These are phyloP conservation scores for Termitomyces eurrhizus DNA, from an alignment of 768 basidiomycete genomes.

Conservation along the genomic window DNA sequence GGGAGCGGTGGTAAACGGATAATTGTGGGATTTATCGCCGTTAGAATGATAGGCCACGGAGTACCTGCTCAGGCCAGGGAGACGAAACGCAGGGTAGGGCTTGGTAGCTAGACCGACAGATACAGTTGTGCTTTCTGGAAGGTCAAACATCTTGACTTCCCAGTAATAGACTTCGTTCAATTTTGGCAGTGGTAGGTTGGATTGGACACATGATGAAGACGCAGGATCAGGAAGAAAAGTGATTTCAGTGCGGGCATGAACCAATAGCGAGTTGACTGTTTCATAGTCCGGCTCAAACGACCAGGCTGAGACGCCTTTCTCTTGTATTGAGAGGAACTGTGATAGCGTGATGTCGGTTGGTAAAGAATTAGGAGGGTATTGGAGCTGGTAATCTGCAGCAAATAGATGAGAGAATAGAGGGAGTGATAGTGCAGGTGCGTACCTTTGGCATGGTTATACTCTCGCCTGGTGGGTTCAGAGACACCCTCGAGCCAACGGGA, in stretches of 20 bases:
- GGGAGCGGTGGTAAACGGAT: conserved; percentile 83
- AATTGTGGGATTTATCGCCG: conserved; percentile 97
- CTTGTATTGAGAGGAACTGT: conserved; percentile 98
- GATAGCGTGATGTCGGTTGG: conserved; percentile 98
- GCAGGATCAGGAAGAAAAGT: conserved; percentile 97
- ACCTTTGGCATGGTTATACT: conserved; percentile 90
- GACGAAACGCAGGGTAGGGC: conserved; percentile 91
- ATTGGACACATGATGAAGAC: conserved; percentile 92
- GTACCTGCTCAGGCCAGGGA: conserved; percentile 81
- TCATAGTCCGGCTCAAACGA: conserved; percentile 99
- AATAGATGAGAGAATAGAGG: conserved; percentile 5
- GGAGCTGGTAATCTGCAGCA: conserved; percentile 67
- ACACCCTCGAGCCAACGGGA: conserved; percentile 89
- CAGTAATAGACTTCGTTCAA: conserved; percentile 99
- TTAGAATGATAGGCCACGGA: conserved; percentile 95
- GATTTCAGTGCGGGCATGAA: conserved; percentile 94
- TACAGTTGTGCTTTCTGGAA: conserved; percentile 82
- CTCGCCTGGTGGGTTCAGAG: conserved; percentile 56
- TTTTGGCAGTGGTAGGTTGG: conserved; percentile 94
- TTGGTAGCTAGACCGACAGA: conserved; percentile 94
- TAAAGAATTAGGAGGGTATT: conserved; percentile 93
- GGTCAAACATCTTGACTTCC: conserved; percentile 99
- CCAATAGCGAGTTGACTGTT: conserved; percentile 85
- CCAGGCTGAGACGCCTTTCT: conserved; percentile 99
- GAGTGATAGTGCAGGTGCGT: conserved; percentile 19